Base-by-base conservation (phyloP, 805 yeast species). In the Suhomyces faveliae region DNA sequence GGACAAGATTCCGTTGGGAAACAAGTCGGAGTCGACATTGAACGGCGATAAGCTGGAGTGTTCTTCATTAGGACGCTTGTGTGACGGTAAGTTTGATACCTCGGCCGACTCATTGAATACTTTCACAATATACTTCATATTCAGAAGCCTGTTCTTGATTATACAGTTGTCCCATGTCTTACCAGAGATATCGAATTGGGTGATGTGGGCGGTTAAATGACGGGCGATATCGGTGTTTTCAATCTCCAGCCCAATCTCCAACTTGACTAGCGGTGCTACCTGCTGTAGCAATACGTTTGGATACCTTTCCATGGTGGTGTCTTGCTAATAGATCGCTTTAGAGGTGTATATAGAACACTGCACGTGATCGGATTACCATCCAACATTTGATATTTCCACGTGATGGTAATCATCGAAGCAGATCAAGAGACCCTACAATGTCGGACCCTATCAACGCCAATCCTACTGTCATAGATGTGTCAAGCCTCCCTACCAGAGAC, bases 371-470 rank as follows among this genome's bases (percentile, higher is more conserved):
- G n/a, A n/a, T n/a, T n/a, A n/a, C n/a, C n/a, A n/a, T n/a, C n/a
- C n/a, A n/a, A n/a, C n/a, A n/a, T n/a, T n/a, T n/a, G n/a, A n/a
- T n/a, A n/a, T n/a, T n/a, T n/a, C n/a, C n/a, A n/a, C n/a, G n/a
- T n/a, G n/a, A n/a, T n/a, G n/a, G n/a, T n/a, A n/a, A n/a, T n/a
- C n/a, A n/a, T 24, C 6, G 27, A 24, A 24, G 27, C 6, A 24
- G 37, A 44, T 3, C 13, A n/a, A 17, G 9, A 17, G 10, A 33
- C 22, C 23, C 5, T 8, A 52, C 19, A 37, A 87, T 85, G 92
- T 74, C 89, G 1, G 96, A 89, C 48, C 86, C 86, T 15, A 84
- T 92, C 50, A 92, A 92, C 66, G 96, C 96, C 24, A 91, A 90
- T 62, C 99, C 99, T 19, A 83, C 85, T 25, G 83, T 92, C 35